Conservation (phyloP, 2,329 filamentous ascomycete species). For the Cladorrhinum sp. region DNA sequence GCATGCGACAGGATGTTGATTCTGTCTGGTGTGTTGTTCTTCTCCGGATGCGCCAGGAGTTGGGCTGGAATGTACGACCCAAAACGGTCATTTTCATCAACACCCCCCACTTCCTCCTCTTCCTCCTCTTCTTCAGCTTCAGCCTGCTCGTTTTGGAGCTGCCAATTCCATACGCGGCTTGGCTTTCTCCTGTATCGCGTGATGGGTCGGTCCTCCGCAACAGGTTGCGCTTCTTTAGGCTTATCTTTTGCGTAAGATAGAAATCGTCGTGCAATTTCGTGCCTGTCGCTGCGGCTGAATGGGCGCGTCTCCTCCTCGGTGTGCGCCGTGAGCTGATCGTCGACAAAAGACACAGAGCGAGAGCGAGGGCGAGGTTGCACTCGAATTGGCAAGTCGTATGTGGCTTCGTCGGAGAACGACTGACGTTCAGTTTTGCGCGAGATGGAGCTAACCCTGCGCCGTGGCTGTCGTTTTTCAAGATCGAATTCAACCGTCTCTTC, state of each 20-base stretch:
- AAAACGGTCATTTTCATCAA: not conserved
- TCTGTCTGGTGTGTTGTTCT: not conserved
- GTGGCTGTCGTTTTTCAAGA: constrained; percentile 1
- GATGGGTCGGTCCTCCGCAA: not conserved
- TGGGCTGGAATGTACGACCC: constrained; percentile 6
- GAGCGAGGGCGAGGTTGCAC: constrained; percentile 7
- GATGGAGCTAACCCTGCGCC: constrained; percentile 12
- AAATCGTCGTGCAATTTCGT: not conserved
- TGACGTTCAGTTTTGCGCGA: constrained; percentile 7
- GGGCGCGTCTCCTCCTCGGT: constrained; percentile 10
- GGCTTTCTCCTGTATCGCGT: not conserved
- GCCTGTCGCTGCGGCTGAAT: not conserved
- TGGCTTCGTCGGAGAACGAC: not conserved
- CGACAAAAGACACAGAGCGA: constrained; percentile 13
- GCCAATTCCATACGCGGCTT: constrained; percentile 4
- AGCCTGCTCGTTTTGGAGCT: not conserved
- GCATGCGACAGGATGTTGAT: not conserved
- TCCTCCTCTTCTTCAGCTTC: constrained; percentile 4
- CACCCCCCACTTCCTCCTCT: not conserved
- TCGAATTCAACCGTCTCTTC: constrained; percentile 15
- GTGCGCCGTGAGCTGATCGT: constrained; percentile 3
- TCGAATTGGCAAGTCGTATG: constrained; percentile 13
- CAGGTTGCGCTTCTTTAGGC: not conserved
- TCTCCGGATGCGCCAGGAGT: constrained; percentile 6
- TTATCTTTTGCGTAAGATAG: not conserved